Base-by-base conservation (phyloP, 2,329 filamentous ascomycete species). In the Mycosphaerella sp. region DNA sequence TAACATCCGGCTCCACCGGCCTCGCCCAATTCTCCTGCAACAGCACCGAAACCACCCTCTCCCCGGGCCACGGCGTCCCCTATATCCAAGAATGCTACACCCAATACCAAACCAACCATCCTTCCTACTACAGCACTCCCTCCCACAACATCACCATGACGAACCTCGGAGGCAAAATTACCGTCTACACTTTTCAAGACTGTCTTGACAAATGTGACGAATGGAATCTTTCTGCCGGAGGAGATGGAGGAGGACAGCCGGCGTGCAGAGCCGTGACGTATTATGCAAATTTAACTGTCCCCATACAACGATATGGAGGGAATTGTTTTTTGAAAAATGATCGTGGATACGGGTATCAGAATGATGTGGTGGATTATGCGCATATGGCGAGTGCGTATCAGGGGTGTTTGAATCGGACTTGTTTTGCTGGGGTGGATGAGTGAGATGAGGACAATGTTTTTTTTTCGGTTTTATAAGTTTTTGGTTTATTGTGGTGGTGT, bases 281-380 rank as follows among this genome's bases (percentile, higher is more conserved):
- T 17, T 59, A 55, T 31, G 54, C 57, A 11, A 59, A 57, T 31
- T 26, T 59, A 9, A 54, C 47, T 1, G 31, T 17, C 6, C 54
- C 57, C 3, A 46, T 59, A 4, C 21, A 54, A 5, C 40, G 40
- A 23, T 57, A 48, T 51, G 57, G 57, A 10, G 54, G 57, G 3
- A 59, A 56, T 42, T 59, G 54, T 45, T 59, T 59, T 40, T 53
- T 59, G 54, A 57, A 59, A 48, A 59, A 59, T 49, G 54, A 55
- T 53, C 44, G 57, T 3, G 51, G 51, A 0, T 11, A 46, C 26
- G 51, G 48, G 1, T 48, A 47, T 38, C 46, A 54, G 14, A 47
- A 40, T 1, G 57, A 54, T 45, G 26, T 45, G 7, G 54, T 59
- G 8, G 57, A 59, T 45, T 56, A 47, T 38, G 9, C 17, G 29